A percentile compares a stretch with the other conserved stretches of the same genome.
phyloP scores from a whole-genome alignment of 495 filamentous ascomycete species.

The Aspergillus heteromorphus region DNA sequence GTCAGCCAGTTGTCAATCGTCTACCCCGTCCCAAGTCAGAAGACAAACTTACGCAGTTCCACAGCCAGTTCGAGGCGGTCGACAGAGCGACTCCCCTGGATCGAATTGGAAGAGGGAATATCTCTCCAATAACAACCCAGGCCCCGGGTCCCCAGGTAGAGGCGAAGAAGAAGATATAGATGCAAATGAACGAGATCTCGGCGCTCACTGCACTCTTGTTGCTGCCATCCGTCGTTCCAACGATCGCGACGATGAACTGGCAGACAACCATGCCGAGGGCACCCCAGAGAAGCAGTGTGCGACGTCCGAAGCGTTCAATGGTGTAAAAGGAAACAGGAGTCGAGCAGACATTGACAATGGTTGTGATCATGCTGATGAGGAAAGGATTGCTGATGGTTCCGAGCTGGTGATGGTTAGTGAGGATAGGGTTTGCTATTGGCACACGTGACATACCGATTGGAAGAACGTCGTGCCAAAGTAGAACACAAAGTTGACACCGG shows the following conservation, averaged over 20 bases:
- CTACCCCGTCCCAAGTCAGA: neutral
- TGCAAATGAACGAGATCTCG: constrained; percentile 70
- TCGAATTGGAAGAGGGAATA: constrained; percentile 80
- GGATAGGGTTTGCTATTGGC: neutral
- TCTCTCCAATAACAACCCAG: constrained; percentile 84
- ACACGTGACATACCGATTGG: constrained; percentile 25
- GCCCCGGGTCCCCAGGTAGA: constrained; percentile 67
- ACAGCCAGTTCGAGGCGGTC: constrained; percentile 84
- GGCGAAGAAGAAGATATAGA: constrained; percentile 75
- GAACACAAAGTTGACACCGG: constrained; percentile 91
- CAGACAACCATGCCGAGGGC: constrained; percentile 75
- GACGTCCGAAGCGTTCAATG: constrained; percentile 77
- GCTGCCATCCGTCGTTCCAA: constrained; percentile 55
- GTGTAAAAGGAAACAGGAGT: constrained; percentile 79
- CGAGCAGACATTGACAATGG: constrained; percentile 77
- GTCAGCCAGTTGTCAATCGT: neutral
- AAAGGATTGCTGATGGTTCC: constrained; percentile 68
- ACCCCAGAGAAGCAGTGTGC: constrained; percentile 74
- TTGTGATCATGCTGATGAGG: constrained; percentile 74
- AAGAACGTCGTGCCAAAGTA: constrained; percentile 85
- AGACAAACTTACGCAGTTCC: constrained; percentile 52
- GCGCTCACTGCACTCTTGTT: constrained; percentile 54
- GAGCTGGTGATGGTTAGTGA: constrained; percentile 30
- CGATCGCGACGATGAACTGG: constrained; percentile 80
- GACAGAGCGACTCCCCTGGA: constrained; percentile 74